phyloP scores from a whole-genome alignment of 139 green algal species.

The Chlorella vulgaris region DNA sequence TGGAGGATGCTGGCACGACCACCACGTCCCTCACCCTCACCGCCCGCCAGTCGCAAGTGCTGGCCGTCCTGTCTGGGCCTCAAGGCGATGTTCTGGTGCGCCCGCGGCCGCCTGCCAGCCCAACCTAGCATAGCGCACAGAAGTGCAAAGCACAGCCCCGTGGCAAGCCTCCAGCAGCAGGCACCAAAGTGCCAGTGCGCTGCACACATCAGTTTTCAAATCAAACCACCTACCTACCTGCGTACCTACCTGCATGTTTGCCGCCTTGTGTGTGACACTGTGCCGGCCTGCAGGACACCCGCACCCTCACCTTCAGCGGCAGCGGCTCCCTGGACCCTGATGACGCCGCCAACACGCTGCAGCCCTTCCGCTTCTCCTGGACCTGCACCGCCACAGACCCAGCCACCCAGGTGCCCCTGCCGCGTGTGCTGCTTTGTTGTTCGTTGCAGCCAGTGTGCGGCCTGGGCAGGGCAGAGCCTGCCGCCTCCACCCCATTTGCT shows the following conservation, averaged over 20 bases:
- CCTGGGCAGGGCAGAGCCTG: no score
- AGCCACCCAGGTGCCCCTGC: not conserved
- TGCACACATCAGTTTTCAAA: no score
- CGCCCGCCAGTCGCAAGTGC: not conserved
- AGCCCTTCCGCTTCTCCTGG: constrained; percentile 10
- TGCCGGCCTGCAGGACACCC: constrained; percentile 2
- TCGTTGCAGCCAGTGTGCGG: no score
- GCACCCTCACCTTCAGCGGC: not conserved
- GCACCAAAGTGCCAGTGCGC: no score
- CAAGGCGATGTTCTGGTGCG: constrained; percentile 11
- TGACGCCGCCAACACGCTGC: constrained; percentile 1
- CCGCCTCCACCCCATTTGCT: no score
- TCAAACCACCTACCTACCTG: no score
- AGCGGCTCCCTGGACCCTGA: not conserved
- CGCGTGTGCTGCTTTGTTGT: no score
- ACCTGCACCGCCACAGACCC: not conserved
- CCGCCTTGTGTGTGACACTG: not conserved
- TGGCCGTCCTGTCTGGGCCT: constrained; percentile 2
- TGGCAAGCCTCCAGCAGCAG: no score
- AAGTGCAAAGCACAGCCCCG: no score
- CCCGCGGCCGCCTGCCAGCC: not conserved
- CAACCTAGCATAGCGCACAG: not conserved
- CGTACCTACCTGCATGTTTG: no score
- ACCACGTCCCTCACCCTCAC: not conserved
- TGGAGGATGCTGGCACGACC: not conserved